Conservation (phyloP, 495 filamentous ascomycete species). For the Neurospora sp. region DNA sequence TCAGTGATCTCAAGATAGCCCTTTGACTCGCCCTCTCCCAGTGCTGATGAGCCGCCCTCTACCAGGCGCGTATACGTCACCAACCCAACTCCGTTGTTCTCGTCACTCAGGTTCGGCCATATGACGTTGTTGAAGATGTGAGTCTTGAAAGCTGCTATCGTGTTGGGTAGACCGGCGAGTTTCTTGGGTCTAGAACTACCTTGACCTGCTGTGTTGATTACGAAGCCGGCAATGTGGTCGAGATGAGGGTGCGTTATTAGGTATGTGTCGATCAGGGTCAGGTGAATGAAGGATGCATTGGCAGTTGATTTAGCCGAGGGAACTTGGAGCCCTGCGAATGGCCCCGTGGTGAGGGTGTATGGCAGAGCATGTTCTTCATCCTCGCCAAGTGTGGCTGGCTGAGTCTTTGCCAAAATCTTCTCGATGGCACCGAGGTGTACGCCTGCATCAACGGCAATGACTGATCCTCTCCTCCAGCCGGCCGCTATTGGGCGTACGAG, state of each 20-base stretch:
- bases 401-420: slow-evolving; percentile 49
- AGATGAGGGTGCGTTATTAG: slow-evolving; percentile 92
- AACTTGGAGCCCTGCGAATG: slow-evolving; percentile 68
- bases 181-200: slow-evolving; percentile 67
- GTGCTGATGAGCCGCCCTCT: slow-evolving; percentile 73
- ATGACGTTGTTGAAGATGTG: slow-evolving; percentile 98
- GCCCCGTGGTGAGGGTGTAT: slow-evolving; percentile 35
- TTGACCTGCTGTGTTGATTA: slow-evolving; percentile 81
- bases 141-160: slow-evolving; percentile 77
- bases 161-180: slow-evolving; percentile 73
- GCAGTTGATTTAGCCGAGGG: slow-evolving; percentile 50
- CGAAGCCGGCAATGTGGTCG: slow-evolving; percentile 84
- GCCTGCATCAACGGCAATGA: slow-evolving; percentile 87
- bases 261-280: slow-evolving; percentile 71
- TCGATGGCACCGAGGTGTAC: slow-evolving; percentile 79
- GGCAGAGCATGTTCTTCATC: slow-evolving; percentile 17
- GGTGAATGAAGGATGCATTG: slow-evolving; percentile 71
- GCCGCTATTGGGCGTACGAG: slow-evolving; percentile 74
- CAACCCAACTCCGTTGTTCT: slow-evolving; percentile 86
- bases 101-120: slow-evolving; percentile 95
- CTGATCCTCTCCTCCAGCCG: slow-evolving; percentile 66
- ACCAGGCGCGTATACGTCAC: slow-evolving; percentile 82
- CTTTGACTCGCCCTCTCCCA: slow-evolving; percentile 61
- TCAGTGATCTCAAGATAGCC: slow-evolving; percentile 83
- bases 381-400: slow-evolving; percentile 36